Evolutionary conservation across 192 early-diverging fungal genomes (phyloP), one percentile per base, ranked within the genome.

Genomic region (Coemansia sp.): DNA sequence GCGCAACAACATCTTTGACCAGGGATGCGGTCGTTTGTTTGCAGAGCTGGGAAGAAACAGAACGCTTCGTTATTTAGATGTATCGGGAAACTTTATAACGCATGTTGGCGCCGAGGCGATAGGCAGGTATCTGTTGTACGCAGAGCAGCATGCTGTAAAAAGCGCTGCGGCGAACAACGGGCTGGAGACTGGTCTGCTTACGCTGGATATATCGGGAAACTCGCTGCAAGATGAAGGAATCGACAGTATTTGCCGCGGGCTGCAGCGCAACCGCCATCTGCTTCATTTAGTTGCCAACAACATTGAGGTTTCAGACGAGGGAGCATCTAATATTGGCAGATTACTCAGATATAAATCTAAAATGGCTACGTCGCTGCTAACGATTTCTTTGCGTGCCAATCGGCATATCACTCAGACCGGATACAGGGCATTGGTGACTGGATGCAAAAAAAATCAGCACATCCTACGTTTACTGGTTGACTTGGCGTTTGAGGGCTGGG

Each of bases 1-100:
- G 11, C 68, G 61, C 31, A 76, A 76, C 65, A 76, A 76, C 58
- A 55, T 71, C 5, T 76, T 76, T 31, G 68, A 71, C 50, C 52
- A 71, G 17, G 74, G 74, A 2, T 76, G 74, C 33, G 30, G 40
- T 11, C 22, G 58, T 17, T 51, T 76, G 34, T 71, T 76, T 61
- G 56, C 32, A 2, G 45, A 58, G 4, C 64, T 76, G 0, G 32
- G 17, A 0, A 18, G 30, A 32, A 76, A 76, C 42, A 50, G 55
- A 0, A 50, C 68, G 38, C 65, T 76, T 4, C 50, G 48, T 16
- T 48, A 48, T 32, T 30, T 76, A 7, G 65, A 67, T 33, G 55
- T 76, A 12, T 58, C 64, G 20, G 74, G 74, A 6, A 76, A 76
- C 52, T 63, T 71, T 63, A 69, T 76, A 25, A 66, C 60, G 8